phyloP scores from a whole-genome alignment of 2,329 filamentous ascomycete genomes.

The Alternaria gansuensis region DNA sequence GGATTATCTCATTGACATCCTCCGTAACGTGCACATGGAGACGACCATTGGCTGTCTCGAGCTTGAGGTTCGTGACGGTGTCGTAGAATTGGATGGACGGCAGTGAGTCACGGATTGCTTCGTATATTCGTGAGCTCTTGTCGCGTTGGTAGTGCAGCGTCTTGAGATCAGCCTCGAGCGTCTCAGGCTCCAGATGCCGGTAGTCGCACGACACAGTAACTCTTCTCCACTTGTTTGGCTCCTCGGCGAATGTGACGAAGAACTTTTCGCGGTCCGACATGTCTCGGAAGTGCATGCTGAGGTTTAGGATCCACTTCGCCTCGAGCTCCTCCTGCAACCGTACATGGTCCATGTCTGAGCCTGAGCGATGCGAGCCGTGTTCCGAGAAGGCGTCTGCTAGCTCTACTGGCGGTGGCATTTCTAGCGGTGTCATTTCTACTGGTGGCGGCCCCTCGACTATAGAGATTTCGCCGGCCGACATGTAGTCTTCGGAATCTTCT shows the following conservation, averaged over 20 bases:
- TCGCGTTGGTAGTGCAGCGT: slow-evolving; percentile 84
- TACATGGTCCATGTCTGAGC: slow-evolving; percentile 61
- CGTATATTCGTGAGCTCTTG: slow-evolving; percentile 92
- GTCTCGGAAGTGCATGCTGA: slow-evolving; percentile 98
- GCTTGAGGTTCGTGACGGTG: slow-evolving; percentile 93
- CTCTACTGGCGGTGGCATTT: slow-evolving; percentile 37
- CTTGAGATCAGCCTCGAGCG: slow-evolving; percentile 84
- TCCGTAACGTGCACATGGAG: slow-evolving; percentile 98
- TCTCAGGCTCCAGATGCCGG: slow-evolving; percentile 77
- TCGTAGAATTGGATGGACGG: slow-evolving; percentile 95
- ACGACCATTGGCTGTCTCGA: slow-evolving; percentile 86
- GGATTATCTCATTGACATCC: slow-evolving; percentile 93
- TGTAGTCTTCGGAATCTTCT: slow-evolving; percentile 38
- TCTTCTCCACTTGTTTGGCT: slow-evolving; percentile 79
- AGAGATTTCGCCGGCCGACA: slow-evolving; percentile 25
- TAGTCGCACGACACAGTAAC: slow-evolving; percentile 97
- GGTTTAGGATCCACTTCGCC: slow-evolving; percentile 90
- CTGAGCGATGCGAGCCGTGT: slow-evolving; percentile 45
- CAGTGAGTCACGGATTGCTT: slow-evolving; percentile 90
- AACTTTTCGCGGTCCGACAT: slow-evolving; percentile 94
- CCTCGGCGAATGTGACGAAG: slow-evolving; percentile 92
- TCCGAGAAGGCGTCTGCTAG: slow-evolving; percentile 43
- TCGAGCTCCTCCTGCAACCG: slow-evolving; percentile 84
- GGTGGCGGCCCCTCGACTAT: slow-evolving; percentile 1
- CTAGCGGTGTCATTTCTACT: slow-evolving; percentile 1